phyloP scores from a whole-genome alignment of 2,329 filamentous ascomycete species.

The Fusarium falciforme region DNA sequence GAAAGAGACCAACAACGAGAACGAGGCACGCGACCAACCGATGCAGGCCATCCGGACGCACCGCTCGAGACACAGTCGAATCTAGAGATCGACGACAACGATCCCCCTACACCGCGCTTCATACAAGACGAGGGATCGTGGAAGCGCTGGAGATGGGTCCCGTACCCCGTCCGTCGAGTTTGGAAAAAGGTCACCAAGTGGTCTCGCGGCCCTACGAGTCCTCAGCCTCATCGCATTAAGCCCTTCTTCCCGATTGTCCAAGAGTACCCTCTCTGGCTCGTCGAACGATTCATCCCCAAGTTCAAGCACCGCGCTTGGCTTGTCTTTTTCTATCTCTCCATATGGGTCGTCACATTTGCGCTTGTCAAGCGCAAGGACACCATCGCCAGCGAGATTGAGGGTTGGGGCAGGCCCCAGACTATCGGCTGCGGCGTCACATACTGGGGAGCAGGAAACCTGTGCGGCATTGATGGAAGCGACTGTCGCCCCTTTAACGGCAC shows the following conservation, averaged over 20 bases:
- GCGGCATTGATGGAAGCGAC: constrained; percentile 78
- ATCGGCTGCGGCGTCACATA: constrained; percentile 77
- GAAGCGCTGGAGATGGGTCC: constrained; percentile 69
- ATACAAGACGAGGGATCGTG: constrained; percentile 63
- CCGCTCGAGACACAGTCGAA: constrained; percentile 52
- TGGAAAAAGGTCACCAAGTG: constrained; percentile 58
- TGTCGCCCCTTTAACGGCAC: constrained; percentile 80
- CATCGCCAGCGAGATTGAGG: constrained; percentile 69
- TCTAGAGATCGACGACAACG: constrained; percentile 59
- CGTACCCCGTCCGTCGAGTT: constrained; percentile 64
- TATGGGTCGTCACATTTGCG: constrained; percentile 78
- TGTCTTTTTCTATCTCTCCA: constrained; percentile 68
- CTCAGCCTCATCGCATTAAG: constrained; percentile 60
- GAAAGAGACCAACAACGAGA: constrained; percentile 10
- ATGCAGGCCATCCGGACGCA: constrained; percentile 54
- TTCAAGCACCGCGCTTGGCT: constrained; percentile 68
- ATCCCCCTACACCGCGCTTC: constrained; percentile 67
- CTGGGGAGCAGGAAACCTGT: constrained; percentile 77
- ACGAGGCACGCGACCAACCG: constrained; percentile 25
- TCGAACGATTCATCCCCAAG: constrained; percentile 72
- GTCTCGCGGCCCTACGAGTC: constrained; percentile 67
- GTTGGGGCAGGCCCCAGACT: constrained; percentile 73
- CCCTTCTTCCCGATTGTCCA: constrained; percentile 76
- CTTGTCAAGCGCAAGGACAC: constrained; percentile 75
- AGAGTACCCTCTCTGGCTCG: constrained; percentile 70